Evolutionary conservation across 345 rosid species (phyloP).

Genomic region (Eucalyptus pauciflora): DNA sequence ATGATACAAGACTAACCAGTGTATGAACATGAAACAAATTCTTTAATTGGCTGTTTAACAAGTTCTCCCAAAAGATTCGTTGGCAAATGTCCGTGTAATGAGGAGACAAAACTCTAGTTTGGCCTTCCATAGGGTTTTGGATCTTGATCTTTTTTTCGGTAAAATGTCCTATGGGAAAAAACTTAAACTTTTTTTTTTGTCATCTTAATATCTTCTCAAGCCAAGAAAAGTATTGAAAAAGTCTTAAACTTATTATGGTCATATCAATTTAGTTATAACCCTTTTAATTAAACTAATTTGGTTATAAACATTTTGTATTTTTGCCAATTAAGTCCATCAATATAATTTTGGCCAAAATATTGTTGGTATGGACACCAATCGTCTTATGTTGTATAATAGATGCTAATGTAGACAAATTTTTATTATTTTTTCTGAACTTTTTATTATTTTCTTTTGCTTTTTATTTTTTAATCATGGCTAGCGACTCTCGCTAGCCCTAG

Average conservation of each 20-base stretch:
- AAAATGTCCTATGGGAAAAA: neutral
- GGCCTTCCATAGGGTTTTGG: neutral
- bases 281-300: fast-evolving
- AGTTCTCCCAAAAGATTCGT: neutral
- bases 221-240: fast-evolving
- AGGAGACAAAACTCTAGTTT: neutral
- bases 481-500: fast-evolving
- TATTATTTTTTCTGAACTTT: no score
- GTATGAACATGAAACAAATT: neutral
- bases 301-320: no score
- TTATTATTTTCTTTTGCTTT: fast-evolving
- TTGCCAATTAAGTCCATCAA: neutral
- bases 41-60: neutral
- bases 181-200: neutral
- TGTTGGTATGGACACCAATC: fast-evolving
- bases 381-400: fast-evolving
- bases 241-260: no score
- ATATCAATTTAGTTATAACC: no score
- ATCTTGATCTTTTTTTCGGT: neutral
- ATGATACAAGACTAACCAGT: neutral
- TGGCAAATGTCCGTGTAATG: neutral
- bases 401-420: no score
- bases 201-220: neutral
- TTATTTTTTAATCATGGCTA: no score
- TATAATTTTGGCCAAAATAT: no score